Evolutionary conservation across 2,329 filamentous ascomycete genomes (phyloP).

Genomic region (Plenodomus tracheiphilus): DNA sequence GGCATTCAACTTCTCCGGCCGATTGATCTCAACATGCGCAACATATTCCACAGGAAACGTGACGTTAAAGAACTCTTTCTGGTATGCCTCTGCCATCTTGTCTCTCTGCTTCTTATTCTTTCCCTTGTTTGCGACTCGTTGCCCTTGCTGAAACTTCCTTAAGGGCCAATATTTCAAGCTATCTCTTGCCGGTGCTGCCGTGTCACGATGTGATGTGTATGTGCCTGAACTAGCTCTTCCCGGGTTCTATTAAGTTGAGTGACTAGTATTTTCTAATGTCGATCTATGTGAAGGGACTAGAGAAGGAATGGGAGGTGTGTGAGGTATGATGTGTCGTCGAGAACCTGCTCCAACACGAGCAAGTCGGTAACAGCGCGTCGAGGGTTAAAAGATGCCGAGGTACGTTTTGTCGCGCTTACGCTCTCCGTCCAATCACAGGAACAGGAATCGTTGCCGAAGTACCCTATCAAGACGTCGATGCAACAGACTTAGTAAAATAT

Average conservation of each 20-base stretch:
- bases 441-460: too few relatives aligned
- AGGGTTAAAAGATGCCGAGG: not conserved
- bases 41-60: slow-evolving; percentile 73
- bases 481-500: too few relatives aligned
- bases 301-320: not conserved
- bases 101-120: not conserved
- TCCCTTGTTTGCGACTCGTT: not conserved
- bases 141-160: not conserved
- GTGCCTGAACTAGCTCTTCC: too few relatives aligned
- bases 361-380: not conserved
- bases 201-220: too few relatives aligned
- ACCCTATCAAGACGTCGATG: too few relatives aligned
- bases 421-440: too few relatives aligned
- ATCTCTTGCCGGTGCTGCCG: not conserved
- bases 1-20: slow-evolving; percentile 83
- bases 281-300: not conserved
- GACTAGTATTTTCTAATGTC: too few relatives aligned
- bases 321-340: not conserved
- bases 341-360: not conserved
- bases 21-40: slow-evolving; percentile 90
- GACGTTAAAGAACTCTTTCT: slow-evolving; percentile 72
- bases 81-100: slow-evolving; percentile 40
- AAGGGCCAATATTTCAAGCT: not conserved
- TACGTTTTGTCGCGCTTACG: too few relatives aligned
- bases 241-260: too few relatives aligned